Evolutionary conservation across 2,329 filamentous ascomycete genomes (phyloP), one percentile per base, ranked within the genome.

Genomic region (Aspergillus sojae): DNA sequence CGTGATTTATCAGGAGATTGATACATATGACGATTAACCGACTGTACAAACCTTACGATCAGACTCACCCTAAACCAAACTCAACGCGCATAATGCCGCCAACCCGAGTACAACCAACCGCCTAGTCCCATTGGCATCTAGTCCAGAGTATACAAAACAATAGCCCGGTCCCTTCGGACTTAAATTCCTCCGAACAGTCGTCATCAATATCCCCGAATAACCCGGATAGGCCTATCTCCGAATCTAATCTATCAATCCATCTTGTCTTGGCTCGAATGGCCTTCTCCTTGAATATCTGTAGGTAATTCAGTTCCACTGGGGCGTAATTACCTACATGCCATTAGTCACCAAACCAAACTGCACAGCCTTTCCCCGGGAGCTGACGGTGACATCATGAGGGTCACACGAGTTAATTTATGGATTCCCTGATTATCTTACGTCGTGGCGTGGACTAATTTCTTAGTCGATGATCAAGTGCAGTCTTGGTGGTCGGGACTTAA

Each of bases 1-100:
- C 57, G 57, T 62, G 61, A 61, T 52, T 52, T 52, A 52, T 52
- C 48, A 52, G 48, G 48, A 52, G 48, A 52, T 32, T 52, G 28
- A 52, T 32, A n/a, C 26, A 34, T 52, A 52, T 52, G 48, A 32
- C 26, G 12, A 52, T 32, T 0, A 46, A 23, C 23, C 21, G 5
- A 19, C 21, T 26, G 14, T 48, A 26, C 23, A 14, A 52, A 52
- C 52, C 52, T 55, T 55, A 55, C 5, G 52, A 55, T 55, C 52
- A 32, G 12, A 23, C n/a, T 16, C 30, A 4, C 26, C 23, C 30
- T 28, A 12, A 53, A 30, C 23, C 28, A 10, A n/a, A 14, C 50
- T 21, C 21, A 53, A 23, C 23, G 7, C 21, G 45, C 23, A 12
- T 21, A 26, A 23, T 14, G 3, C 12, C 14, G 21, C 21, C 11